Base-by-base conservation (phyloP, 306 rosid species). In the Hippophae gyantsensis region DNA sequence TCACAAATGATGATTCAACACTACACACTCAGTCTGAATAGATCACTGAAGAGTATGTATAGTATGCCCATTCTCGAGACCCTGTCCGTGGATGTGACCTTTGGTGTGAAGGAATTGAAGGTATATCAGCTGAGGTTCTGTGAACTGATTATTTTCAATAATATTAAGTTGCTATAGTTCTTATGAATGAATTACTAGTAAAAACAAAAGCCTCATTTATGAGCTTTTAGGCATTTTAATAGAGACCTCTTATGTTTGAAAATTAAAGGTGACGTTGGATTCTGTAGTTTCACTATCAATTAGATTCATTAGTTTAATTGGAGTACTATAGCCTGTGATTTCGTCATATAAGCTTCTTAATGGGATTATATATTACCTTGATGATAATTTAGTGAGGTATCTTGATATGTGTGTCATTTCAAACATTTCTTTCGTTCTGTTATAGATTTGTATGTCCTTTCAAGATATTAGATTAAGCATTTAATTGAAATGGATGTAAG, bases 381-480 rank as follows among this genome's bases (percentile, higher is more conserved):
- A 56, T 49, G 47, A 56, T 44, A 18, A 11, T 64, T 0, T 63
- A 1, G 43, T 72, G 32, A 40, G 10, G 10, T 62, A 6, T 42
- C 11, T 48, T 64, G 71, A 65, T 48, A 10, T 45, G 44, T 54
- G 48, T 42, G 53, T 66, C 68, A 62, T 70, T 77, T 67, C 89
- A 87, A 96, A 95, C 96, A 48, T 92, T 92, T 82, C 88, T 92
- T 73, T 81, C 95, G 32, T 85, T 92, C 63, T 92, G 95, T 32
- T 18, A 54, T 8, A 48, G 10, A 41, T 13, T 12, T 18, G 6
- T 59, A 13, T 14, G 14, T 18, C 10, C 50, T 57, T 27, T 48
- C 7, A 11, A 46, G 23, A 14, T 52, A 44, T n/a, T 41, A 14
- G 45, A 12, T 41, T n/a, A 27, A 58, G 43, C 51, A n/a, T n/a